Percentiles rank a stretch among this genome's conserved stretches.
Evolutionary conservation across 768 basidiomycete genomes (phyloP).

Genomic region (Tubosaeta brunneosetosa): DNA sequence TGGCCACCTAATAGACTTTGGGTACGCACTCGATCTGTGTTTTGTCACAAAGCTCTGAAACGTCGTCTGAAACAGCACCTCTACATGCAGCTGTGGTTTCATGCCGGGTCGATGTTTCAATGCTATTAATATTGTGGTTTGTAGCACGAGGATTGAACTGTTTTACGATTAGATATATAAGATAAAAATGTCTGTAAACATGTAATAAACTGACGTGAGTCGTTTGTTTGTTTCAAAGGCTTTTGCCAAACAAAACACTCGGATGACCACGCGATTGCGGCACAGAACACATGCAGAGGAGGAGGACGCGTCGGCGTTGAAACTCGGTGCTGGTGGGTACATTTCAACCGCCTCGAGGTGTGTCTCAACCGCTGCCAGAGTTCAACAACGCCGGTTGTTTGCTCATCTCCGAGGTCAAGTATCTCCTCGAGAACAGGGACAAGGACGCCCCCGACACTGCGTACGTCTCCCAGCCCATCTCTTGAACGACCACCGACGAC

Average conservation of each 20-base stretch:
- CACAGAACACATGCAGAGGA: conserved; percentile 68
- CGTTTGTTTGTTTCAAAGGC: conserved; percentile 26
- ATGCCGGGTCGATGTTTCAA: conserved; percentile 26
- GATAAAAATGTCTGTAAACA: conserved; percentile 34
- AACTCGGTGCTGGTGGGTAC: conserved; percentile 65
- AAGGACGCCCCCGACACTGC: conserved; percentile 85
- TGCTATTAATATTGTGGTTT: conserved; percentile 25
- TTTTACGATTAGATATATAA: conserved; percentile 32
- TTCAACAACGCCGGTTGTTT: conserved; percentile 91
- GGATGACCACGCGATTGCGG: conserved; percentile 57
- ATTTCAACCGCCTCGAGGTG: background rate
- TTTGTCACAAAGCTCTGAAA: conserved; percentile 1
- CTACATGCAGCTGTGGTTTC: conserved; percentile 13
- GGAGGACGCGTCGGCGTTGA: conserved; percentile 81
- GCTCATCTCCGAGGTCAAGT: conserved; percentile 89
- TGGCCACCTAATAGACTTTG: conserved; percentile 26
- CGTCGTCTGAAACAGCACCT: background rate
- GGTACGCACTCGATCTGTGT: conserved; percentile 8
- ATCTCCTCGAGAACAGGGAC: conserved; percentile 81
- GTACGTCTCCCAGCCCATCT: conserved; percentile 38
- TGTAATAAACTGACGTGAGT: conserved; percentile 26
- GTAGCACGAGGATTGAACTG: conserved; percentile 20
- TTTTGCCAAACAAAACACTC: conserved; percentile 29
- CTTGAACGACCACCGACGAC: background rate
- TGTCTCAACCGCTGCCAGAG: conserved; percentile 39